Evolutionary conservation across 2,329 filamentous ascomycete genomes (phyloP), one percentile per base, ranked within the genome.

Genomic region (Xylariaceae sp.): DNA sequence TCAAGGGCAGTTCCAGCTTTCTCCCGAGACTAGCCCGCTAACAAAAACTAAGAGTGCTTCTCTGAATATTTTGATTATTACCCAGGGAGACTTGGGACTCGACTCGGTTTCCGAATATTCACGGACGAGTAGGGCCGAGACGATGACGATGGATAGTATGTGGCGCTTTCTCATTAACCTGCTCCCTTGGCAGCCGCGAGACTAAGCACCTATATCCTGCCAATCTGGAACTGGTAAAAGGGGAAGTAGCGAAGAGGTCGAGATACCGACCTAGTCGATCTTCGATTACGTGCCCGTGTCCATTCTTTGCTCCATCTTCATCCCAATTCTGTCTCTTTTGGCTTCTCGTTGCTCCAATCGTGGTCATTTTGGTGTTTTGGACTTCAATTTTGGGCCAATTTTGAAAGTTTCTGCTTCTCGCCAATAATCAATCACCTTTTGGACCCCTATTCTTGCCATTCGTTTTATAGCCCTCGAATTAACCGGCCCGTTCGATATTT

Each of bases 361-460:
- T 58, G 48, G 37, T 54, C 60, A n/a, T 60, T 70, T 69, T 70
- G 64, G 64, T 63, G 59, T 66, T 69, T 70, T 69, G 68, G 65
- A 62, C 63, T 64, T 62, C 54, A 56, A 54, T 65, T 68, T 71
- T 70, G 64, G 65, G 54, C 54, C 56, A 55, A 57, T 63, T 64
- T 66, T 66, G 61, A 64, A 63, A 50, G 60, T 57, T 43, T 54
- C 49, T 19, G 21, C 10, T 46, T 56, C 54, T 46, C 42, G 40
- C 26, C 23, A 20, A 51, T 42, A 57, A 57, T 45, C 54, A 57
- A 57, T 45, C 54, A 37, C 47, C 40, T 60, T 64, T 57, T 61
- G 52, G 50, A 51, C 51, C 43, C 23, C 43, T 56, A 52, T 45
- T 56, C 16, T 37, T 32, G 37, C 37, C 51, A 46, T 41, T 40